A percentile compares a stretch with the other conserved stretches of the same genome.
These are phyloP conservation scores for Vaccinium macrocarpon DNA, from an alignment of 148 eudicot species.

Conservation along the genomic window DNA sequence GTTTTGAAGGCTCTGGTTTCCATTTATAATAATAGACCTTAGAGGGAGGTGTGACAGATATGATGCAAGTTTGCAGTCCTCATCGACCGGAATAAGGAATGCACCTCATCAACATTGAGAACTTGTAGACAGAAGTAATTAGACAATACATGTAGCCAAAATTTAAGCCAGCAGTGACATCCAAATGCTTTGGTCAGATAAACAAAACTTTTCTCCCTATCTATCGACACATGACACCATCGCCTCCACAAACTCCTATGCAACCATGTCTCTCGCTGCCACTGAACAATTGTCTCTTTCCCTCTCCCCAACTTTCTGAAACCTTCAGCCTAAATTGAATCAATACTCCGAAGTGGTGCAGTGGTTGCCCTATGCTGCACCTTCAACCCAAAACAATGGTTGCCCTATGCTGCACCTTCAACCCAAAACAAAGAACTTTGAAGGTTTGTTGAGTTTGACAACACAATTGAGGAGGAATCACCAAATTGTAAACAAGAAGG, in stretches of 20 bases:
- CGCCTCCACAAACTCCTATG: background rate
- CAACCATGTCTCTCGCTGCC: constrained; percentile 3
- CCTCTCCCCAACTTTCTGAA: background rate
- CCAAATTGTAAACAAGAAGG: constrained; percentile 5
- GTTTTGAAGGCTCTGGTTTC: background rate
- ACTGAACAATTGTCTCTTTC: background rate
- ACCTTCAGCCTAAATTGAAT: constrained; percentile 8
- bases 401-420: constrained; percentile 5
- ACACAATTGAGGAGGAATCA: background rate
- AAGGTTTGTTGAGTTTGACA: background rate
- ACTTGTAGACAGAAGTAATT: background rate
- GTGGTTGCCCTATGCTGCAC: background rate
- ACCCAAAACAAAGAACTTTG: background rate
- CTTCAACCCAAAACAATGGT: constrained; percentile 7
- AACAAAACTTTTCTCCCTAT: background rate
- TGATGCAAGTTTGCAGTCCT: background rate
- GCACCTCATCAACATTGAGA: background rate
- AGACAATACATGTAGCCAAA: background rate
- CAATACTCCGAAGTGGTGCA: constrained; percentile 8
- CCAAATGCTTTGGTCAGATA: background rate
- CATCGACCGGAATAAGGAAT: background rate
- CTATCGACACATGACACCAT: background rate
- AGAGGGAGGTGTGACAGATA: background rate
- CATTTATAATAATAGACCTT: background rate
- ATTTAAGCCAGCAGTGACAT: background rate